phyloP scores from a whole-genome alignment of 2,329 filamentous ascomycete species.

The Talaromyces albobiverticillius region DNA sequence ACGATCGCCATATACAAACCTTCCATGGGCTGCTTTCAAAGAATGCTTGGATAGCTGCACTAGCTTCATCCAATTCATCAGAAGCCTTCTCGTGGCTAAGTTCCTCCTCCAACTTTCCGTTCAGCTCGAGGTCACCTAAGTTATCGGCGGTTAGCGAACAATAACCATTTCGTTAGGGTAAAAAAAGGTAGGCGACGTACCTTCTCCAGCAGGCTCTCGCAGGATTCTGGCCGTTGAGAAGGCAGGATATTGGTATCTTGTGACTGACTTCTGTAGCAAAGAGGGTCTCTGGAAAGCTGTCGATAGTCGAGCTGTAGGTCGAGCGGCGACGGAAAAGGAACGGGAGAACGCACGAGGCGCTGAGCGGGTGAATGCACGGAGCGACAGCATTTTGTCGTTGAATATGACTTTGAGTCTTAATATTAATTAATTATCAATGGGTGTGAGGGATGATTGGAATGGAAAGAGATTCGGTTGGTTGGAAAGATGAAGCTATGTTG shows the following conservation, averaged over 20 bases:
- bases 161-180: not conserved
- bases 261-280: constrained; percentile 30
- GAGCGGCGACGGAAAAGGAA: constrained; percentile 50
- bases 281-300: constrained; percentile 47
- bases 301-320: constrained; percentile 46
- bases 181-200: constrained; percentile 25
- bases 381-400: constrained; percentile 62
- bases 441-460: not conserved
- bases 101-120: constrained; percentile 81
- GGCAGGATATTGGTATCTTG: constrained; percentile 32
- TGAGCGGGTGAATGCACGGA: constrained; percentile 64
- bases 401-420: not conserved
- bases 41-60: constrained; percentile 91
- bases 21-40: constrained; percentile 81
- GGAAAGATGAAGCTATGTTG: not conserved
- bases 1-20: constrained; percentile 44
- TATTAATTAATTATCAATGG: not conserved
- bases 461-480: not conserved
- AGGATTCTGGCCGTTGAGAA: constrained; percentile 46
- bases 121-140: constrained; percentile 71
- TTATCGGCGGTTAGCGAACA: constrained; percentile 10
- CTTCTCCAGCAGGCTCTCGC: constrained; percentile 45
- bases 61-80: constrained; percentile 69
- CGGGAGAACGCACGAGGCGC: constrained; percentile 64
- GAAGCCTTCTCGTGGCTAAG: constrained; percentile 80